Evolutionary conservation across 352 stramenopile species (phyloP).

Genomic region (Phytophthora aleatoria): DNA sequence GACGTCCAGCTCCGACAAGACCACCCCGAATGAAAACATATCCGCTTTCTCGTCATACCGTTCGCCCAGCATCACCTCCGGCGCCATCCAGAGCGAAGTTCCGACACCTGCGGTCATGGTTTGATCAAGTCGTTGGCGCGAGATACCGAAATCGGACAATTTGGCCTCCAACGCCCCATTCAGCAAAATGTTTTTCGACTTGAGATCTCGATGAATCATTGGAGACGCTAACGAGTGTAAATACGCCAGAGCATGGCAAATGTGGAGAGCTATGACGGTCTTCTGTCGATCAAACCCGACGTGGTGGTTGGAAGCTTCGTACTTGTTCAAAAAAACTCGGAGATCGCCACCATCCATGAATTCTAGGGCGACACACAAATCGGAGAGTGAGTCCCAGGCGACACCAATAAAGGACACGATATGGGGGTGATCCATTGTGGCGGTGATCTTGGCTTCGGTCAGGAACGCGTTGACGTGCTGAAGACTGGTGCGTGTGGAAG

Average conservation of each 20-base stretch:
- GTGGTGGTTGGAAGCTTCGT: slow-evolving; percentile 6
- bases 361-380: slow-evolving; percentile 46
- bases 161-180: slow-evolving; percentile 25
- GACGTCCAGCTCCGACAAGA: slow-evolving; percentile 20
- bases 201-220: slow-evolving; percentile 36
- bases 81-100: slow-evolving; percentile 24
- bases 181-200: slow-evolving; percentile 35
- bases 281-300: slow-evolving; percentile 23
- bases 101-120: slow-evolving; percentile 34
- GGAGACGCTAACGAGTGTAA: slow-evolving; percentile 21
- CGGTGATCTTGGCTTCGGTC: slow-evolving; percentile 22
- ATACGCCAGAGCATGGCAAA: slow-evolving; percentile 32
- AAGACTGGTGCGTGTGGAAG: slow-evolving; percentile 20
- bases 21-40: slow-evolving; percentile 24
- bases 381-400: slow-evolving; percentile 3
- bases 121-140: slow-evolving; percentile 11
- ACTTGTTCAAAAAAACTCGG: slow-evolving; percentile 8
- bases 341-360: slow-evolving; percentile 42
- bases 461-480: slow-evolving; percentile 38
- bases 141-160: slow-evolving; percentile 34
- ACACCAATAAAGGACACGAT: neutral
- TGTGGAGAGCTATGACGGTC: slow-evolving; percentile 33
- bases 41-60: slow-evolving; percentile 19
- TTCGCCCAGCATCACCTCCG: slow-evolving; percentile 12
- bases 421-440: neutral